Conservation (phyloP, 2,329 filamentous ascomycete species). For the Fusarium sp. region DNA sequence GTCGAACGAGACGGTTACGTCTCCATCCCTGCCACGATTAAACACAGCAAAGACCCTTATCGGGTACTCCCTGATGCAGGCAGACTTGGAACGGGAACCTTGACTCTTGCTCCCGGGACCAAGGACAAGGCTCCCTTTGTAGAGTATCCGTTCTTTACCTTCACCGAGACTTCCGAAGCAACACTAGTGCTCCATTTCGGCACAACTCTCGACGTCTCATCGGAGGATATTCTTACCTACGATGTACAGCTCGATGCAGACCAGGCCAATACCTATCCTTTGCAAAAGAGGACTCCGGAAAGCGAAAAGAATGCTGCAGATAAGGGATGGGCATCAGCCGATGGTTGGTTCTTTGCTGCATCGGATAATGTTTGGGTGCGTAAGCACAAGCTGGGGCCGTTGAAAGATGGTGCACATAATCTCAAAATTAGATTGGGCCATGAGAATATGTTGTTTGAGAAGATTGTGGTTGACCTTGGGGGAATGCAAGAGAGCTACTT, state of each 20-base stretch:
- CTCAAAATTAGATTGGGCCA: slow-evolving; percentile 14
- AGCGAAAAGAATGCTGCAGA: slow-evolving; percentile 34
- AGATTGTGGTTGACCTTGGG: slow-evolving; percentile 33
- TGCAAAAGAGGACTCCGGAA: slow-evolving; percentile 21
- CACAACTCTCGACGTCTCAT: slow-evolving; percentile 22
- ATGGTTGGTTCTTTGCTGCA: slow-evolving; percentile 40
- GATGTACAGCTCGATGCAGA: slow-evolving; percentile 15
- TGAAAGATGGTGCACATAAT: slow-evolving; percentile 5
- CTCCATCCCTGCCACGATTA: slow-evolving; percentile 31
- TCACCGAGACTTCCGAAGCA: not conserved
- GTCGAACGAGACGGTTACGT: slow-evolving; percentile 69
- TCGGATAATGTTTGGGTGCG: slow-evolving; percentile 31
- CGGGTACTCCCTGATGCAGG: slow-evolving; percentile 24
- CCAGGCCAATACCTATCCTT: not conserved
- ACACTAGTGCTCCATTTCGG: slow-evolving; percentile 25
- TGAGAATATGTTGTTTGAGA: slow-evolving; percentile 39
- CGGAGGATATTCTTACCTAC: slow-evolving; percentile 23
- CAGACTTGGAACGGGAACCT: slow-evolving; percentile 19
- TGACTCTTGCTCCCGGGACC: slow-evolving; percentile 3
- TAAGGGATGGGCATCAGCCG: slow-evolving; percentile 30
- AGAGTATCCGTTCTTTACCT: slow-evolving; percentile 27
- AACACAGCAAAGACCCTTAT: slow-evolving; percentile 9
- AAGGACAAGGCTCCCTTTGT: not conserved
- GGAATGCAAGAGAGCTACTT: slow-evolving; percentile 31
- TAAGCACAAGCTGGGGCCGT: not conserved